Base-by-base conservation (phyloP, 768 basidiomycete genomes). In the Mycena rosella region DNA sequence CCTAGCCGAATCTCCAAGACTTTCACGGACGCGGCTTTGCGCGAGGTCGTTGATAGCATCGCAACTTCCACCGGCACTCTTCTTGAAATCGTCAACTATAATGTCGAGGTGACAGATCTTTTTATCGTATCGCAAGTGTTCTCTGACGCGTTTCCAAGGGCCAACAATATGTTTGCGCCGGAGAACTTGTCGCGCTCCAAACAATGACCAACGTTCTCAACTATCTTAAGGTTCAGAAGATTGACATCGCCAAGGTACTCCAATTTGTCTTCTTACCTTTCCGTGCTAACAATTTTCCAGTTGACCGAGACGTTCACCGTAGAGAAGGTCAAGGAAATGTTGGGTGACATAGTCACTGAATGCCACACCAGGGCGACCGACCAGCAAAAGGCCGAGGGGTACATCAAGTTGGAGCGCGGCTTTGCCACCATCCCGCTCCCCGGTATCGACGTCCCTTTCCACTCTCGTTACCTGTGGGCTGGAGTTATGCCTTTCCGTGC, bases 121-220 rank as follows among this genome's bases (percentile, higher is more conserved):
- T 34, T 22, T 24, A 44, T 51, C 22, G 9, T 26, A 24, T 40
- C 38, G 9, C 15, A 8, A 53, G 55, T 22, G 44, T 22, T 68
- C 47, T 65, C 56, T 71, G 45, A 62, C 48, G 36, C 27, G 44
- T 34, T 63, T 58, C 73, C 60, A 80, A 98, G 92, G 97, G 97
- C 68, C 96, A 98, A 88, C 98, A 99, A 94, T 99, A 99, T 78
- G 98, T 99, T 69, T 98, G 96, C 74, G 98, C 98, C 48, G 98
- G 98, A 79, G 97, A 99, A 78, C 89, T 99, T 42, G 85, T 96
- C 34, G 94, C 95, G 1, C 84, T 99, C 38, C 96, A 98, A 72
- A 94, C 96, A 0, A 87, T 99, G 84, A 97, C 96, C 18, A 97
- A 97, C 72, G 96, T 97, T 49, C 84, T 99, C 73, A 99, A 99